Percentiles rank a stretch among this genome's conserved stretches.
These are phyloP conservation scores for Colletotrichum sp. DNA, from an alignment of 2,329 filamentous ascomycete genomes.

Conservation along the genomic window DNA sequence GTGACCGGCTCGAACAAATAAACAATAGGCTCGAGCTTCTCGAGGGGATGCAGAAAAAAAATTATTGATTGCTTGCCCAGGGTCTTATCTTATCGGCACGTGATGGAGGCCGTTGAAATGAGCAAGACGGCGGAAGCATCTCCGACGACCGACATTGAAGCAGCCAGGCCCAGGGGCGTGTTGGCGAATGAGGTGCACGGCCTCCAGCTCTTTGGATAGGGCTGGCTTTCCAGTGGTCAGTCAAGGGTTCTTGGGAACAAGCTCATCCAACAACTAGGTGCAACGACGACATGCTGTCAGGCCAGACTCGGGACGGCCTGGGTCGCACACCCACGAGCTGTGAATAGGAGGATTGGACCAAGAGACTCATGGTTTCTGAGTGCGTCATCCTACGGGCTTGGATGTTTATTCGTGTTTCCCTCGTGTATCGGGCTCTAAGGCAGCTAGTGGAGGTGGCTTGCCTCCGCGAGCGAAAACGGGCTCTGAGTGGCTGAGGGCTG, in stretches of 20 bases:
- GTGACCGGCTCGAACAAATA: neutral
- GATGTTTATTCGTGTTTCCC: conserved; percentile 1
- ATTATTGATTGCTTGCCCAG: neutral
- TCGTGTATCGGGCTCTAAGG: neutral
- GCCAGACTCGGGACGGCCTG: neutral
- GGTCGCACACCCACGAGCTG: neutral
- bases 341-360: neutral
- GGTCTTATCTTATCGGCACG: conserved; percentile 18
- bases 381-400: conserved; percentile 5
- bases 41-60: neutral
- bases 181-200: neutral
- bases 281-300: neutral
- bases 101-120: neutral
- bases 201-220: conserved; percentile 1
- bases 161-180: neutral
- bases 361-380: neutral
- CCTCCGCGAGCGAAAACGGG: neutral
- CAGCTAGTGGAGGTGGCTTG: neutral
- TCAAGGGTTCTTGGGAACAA: neutral
- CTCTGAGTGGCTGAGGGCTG: conserved; percentile 12
- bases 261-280: neutral
- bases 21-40: neutral
- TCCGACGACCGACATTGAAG: neutral
- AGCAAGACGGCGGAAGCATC: neutral
- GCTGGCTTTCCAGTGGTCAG: neutral